These are phyloP conservation scores for Ascochyta lentis DNA, from an alignment of 2,329 filamentous ascomycete genomes.

Conservation along the genomic window DNA sequence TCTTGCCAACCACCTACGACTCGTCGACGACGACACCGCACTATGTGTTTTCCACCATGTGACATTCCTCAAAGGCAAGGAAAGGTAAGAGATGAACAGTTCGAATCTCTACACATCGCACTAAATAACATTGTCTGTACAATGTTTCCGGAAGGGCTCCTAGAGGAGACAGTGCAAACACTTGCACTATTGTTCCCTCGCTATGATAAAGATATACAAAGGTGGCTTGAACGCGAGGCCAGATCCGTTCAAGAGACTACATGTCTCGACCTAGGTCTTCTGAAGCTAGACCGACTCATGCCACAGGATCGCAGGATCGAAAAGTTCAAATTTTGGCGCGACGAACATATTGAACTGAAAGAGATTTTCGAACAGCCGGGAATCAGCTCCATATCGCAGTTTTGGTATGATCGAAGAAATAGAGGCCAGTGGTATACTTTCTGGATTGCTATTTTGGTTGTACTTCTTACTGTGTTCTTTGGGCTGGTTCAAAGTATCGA, in stretches of 20 bases:
- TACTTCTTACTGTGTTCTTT: conserved; percentile 40
- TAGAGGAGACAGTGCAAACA: background rate
- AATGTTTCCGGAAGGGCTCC: background rate
- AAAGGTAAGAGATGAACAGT: background rate
- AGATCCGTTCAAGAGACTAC: background rate
- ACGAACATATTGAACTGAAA: conserved; percentile 52
- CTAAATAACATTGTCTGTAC: background rate
- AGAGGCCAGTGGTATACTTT: conserved; percentile 54
- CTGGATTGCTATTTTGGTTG: conserved; percentile 50
- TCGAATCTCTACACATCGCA: background rate
- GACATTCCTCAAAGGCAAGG: background rate
- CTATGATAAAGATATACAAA: background rate
- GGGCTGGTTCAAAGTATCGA: conserved; percentile 52
- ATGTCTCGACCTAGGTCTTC: background rate
- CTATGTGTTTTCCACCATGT: conserved; percentile 7
- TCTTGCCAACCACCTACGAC: conserved; percentile 49
- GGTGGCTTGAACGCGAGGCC: background rate
- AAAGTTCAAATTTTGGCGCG: conserved; percentile 50
- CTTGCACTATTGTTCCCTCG: background rate
- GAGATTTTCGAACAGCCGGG: conserved; percentile 25
- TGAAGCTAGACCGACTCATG: conserved; percentile 35
- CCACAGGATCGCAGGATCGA: conserved; percentile 36
- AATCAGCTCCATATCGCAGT: conserved; percentile 48
- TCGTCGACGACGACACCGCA: background rate
- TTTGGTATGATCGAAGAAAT: conserved; percentile 52